Conservation (phyloP, 139 green algal species). For the Closterium sp. region DNA sequence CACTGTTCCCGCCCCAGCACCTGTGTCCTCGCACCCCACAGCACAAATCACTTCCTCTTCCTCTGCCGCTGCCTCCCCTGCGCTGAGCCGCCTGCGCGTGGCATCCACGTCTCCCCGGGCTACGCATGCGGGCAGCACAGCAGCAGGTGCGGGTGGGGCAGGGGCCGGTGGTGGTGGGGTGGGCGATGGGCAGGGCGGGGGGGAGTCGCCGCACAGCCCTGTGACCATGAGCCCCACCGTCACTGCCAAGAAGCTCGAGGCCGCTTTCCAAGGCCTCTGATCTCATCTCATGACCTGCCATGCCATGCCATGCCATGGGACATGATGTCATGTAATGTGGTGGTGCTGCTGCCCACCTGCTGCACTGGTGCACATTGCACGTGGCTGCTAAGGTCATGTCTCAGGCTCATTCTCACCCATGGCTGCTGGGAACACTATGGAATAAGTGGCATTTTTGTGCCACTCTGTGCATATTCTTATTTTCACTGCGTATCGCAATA, state of each 20-base stretch:
- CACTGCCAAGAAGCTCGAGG: slow-evolving; percentile 1
- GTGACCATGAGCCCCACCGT: neutral
- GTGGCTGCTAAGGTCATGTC: too few relatives aligned
- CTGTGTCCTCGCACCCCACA: neutral
- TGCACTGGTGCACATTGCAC: too few relatives aligned
- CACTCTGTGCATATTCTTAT: neutral
- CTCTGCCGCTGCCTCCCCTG: neutral
- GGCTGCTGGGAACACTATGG: too few relatives aligned
- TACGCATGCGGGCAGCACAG: neutral
- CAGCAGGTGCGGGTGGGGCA: neutral
- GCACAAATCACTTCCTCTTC: neutral
- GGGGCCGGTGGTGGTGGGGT: neutral
- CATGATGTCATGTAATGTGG: neutral
- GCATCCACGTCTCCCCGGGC: neutral
- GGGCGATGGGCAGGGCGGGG: neutral
- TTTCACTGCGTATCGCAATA: neutral
- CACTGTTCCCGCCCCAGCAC: neutral
- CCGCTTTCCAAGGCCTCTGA: slow-evolving; percentile 6
- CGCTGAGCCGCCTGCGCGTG: neutral
- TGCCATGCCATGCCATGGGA: neutral
- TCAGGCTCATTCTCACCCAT: too few relatives aligned
- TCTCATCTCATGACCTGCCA: neutral
- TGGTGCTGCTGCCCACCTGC: neutral
- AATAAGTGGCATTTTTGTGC: neutral
- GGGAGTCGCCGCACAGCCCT: neutral